These are phyloP conservation scores for Alternaria viburni DNA, from an alignment of 2,329 filamentous ascomycete genomes.

Conservation along the genomic window DNA sequence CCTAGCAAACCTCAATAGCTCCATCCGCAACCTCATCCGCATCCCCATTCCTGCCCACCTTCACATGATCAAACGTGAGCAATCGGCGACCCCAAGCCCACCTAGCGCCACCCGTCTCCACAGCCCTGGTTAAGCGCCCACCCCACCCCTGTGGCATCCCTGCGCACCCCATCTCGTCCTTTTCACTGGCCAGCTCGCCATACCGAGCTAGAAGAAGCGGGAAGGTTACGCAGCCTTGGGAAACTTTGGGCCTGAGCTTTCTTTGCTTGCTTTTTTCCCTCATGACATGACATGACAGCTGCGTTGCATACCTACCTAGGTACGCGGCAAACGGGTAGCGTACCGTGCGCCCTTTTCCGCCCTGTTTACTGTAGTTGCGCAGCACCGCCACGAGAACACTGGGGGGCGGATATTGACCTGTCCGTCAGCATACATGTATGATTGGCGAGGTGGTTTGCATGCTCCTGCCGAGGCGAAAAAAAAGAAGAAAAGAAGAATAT, in stretches of 20 bases:
- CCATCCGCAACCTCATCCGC: constrained; percentile 1
- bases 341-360: neutral
- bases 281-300: neutral
- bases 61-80: constrained; percentile 1
- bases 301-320: neutral
- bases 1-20: neutral
- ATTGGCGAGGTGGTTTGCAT: neutral
- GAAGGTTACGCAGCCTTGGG: constrained; percentile 33
- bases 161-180: neutral
- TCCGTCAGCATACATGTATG: neutral
- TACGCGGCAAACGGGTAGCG: neutral
- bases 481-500: neutral
- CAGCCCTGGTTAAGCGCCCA: constrained; percentile 22
- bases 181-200: constrained; percentile 25
- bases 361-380: neutral
- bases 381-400: neutral
- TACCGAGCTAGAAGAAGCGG: constrained; percentile 15
- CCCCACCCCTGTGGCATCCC: constrained; percentile 16
- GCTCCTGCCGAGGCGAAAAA: neutral
- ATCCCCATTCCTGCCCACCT: neutral
- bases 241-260: constrained; percentile 1
- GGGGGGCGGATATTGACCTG: neutral
- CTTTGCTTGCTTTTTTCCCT: neutral
- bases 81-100: neutral
- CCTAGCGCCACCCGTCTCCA: constrained; percentile 15